These are phyloP conservation scores for Trichoderma sp. DNA, from an alignment of 2,329 filamentous ascomycete genomes.

Conservation along the genomic window DNA sequence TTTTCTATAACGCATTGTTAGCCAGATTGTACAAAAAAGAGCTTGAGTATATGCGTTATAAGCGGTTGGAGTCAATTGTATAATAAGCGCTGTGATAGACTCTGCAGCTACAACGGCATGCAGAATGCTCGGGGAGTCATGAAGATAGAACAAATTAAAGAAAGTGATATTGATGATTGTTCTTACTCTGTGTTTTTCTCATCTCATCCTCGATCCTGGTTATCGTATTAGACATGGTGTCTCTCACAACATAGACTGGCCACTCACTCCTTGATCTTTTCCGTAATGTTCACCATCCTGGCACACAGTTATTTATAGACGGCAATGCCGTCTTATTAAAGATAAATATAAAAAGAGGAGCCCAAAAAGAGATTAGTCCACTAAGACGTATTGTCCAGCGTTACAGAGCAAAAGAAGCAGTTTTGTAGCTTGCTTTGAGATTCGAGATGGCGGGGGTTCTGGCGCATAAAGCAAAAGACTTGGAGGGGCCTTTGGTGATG, in stretches of 20 bases:
- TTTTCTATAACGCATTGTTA: constrained; percentile 67
- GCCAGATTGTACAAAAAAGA: constrained; percentile 27
- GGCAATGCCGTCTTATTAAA: constrained; percentile 34
- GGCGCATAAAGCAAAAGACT: constrained; percentile 2
- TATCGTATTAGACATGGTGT: constrained; percentile 29
- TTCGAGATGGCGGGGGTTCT: constrained; percentile 19
- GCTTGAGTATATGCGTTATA: not conserved
- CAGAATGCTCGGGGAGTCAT: not conserved
- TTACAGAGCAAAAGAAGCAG: not conserved
- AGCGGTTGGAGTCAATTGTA: not conserved
- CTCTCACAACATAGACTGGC: not conserved
- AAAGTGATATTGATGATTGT: not conserved
- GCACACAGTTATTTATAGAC: constrained; percentile 36
- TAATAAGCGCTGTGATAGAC: not conserved
- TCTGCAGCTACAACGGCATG: not conserved
- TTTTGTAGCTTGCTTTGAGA: not conserved
- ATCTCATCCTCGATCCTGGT: constrained; percentile 99
- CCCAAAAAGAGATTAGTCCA: not conserved
- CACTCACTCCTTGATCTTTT: constrained; percentile 97
- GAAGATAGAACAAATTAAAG: not conserved
- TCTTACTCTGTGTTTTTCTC: constrained; percentile 93
- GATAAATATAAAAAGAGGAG: not conserved
- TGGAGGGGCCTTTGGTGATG: constrained; percentile 1
- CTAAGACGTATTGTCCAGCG: not conserved
- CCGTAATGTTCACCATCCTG: constrained; percentile 98